Evolutionary conservation across 1,284 basidiomycete genomes (phyloP).

Genomic region (Cryptococcus sp.): DNA sequence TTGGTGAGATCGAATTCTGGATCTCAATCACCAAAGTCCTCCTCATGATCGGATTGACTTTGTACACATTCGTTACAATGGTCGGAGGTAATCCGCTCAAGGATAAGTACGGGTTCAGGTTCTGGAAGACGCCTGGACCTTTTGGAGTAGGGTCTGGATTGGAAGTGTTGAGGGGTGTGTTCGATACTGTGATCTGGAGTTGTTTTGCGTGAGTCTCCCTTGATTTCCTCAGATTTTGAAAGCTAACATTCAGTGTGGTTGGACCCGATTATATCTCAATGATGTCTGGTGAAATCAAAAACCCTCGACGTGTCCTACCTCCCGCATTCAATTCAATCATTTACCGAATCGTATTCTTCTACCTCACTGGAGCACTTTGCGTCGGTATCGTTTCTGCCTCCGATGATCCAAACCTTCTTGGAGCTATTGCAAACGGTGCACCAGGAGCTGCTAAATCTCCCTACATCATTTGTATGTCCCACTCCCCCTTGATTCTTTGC

Average conservation of each 20-base stretch:
- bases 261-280: slow-evolving; percentile 32
- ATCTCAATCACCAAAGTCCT: slow-evolving; percentile 35
- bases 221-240: neutral
- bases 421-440: slow-evolving; percentile 23
- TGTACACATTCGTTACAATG: slow-evolving; percentile 41
- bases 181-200: slow-evolving; percentile 25
- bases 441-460: slow-evolving; percentile 23
- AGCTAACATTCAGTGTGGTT: slow-evolving; percentile 13
- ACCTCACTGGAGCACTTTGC: slow-evolving; percentile 28
- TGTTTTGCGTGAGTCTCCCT: slow-evolving; percentile 27
- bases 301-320: slow-evolving; percentile 34
- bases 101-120: slow-evolving; percentile 31
- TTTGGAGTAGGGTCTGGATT: slow-evolving; percentile 17
- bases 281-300: slow-evolving; percentile 26
- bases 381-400: slow-evolving; percentile 27
- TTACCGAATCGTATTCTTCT: slow-evolving; percentile 37
- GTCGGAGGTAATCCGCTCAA: slow-evolving; percentile 31
- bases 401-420: slow-evolving; percentile 17
- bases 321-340: slow-evolving; percentile 38
- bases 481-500: neutral
- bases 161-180: slow-evolving; percentile 34
- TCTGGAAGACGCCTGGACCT: slow-evolving; percentile 38
- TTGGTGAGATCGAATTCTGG: slow-evolving; percentile 36
- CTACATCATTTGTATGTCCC: slow-evolving; percentile 28
- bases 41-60: slow-evolving; percentile 31